Evolutionary conservation across 305 asterid genomes (phyloP).

Genomic region (Fraxinus xanthoxyloides): DNA sequence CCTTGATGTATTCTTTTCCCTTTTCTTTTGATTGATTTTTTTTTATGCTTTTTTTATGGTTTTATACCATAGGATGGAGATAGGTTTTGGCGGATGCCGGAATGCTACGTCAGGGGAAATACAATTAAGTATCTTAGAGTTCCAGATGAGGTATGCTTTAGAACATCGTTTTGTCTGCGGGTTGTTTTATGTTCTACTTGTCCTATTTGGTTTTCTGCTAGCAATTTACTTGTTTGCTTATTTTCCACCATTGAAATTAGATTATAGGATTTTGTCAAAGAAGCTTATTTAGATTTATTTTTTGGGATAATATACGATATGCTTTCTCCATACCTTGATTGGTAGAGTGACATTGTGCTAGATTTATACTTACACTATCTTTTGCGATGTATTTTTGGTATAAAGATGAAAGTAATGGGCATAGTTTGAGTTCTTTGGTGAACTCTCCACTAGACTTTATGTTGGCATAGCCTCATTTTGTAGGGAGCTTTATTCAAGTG

Average conservation of each 20-base stretch:
- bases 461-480: not conserved
- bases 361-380: not conserved
- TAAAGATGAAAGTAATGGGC: not conserved
- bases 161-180: not conserved
- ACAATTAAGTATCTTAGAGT: slow-evolving; percentile 62
- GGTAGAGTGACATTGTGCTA: not conserved
- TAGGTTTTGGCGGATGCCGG: slow-evolving; percentile 66
- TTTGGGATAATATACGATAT: not conserved
- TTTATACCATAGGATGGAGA: slow-evolving; percentile 49
- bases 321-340: not conserved
- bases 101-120: slow-evolving; percentile 58
- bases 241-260: not conserved
- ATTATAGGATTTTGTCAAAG: not conserved
- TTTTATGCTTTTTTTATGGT: not conserved
- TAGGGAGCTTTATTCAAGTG: not conserved
- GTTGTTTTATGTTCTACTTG: not conserved
- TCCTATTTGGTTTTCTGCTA: not conserved
- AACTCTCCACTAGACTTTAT: not conserved
- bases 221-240: not conserved
- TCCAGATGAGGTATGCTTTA: slow-evolving; percentile 48
- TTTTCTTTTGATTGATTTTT: not conserved
- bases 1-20: not conserved
- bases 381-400: not conserved
- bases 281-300: not conserved
- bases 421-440: not conserved